Conservation (phyloP, 768 basidiomycete genomes). For the Naganishia friedmannii region DNA sequence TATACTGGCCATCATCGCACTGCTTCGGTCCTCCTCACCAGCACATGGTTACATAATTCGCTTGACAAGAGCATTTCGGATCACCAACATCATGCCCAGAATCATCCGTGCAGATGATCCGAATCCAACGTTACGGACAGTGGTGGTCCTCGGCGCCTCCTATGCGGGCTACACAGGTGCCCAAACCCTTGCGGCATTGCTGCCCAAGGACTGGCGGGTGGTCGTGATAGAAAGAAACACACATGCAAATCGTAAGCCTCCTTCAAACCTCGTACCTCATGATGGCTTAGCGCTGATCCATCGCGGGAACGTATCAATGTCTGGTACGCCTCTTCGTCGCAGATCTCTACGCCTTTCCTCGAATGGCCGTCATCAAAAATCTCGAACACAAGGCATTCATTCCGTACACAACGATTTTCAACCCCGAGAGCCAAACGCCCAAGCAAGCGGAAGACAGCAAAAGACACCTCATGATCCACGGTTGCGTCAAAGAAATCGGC, state of each 20-base stretch:
- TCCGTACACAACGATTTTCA: constrained; percentile 41
- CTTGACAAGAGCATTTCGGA: not conserved
- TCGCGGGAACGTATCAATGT: too few species aligned
- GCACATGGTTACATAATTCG: too few species aligned
- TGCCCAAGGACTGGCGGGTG: constrained; percentile 45
- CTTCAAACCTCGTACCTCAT: too few species aligned
- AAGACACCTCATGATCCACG: constrained; percentile 29
- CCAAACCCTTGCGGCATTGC: constrained; percentile 33
- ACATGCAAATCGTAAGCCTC: constrained; percentile 48
- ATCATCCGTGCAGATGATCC: not conserved
- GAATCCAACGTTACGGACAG: constrained; percentile 27
- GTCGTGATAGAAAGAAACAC: constrained; percentile 47
- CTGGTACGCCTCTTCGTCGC: too few species aligned
- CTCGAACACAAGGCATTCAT: constrained; percentile 48
- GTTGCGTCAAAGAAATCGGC: constrained; percentile 21
- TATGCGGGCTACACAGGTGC: constrained; percentile 43
- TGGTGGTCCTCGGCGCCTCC: constrained; percentile 44
- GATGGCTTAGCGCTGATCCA: too few species aligned
- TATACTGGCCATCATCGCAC: not conserved
- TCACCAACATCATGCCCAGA: not conserved
- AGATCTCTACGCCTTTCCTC: constrained; percentile 52
- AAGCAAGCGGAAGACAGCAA: constrained; percentile 7
- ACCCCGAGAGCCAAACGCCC: constrained; percentile 16
- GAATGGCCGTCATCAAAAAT: constrained; percentile 44
- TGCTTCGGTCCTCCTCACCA: too few species aligned